phyloP scores from a whole-genome alignment of 192 early-diverging fungal species.

The Rhizophagus clarus region DNA sequence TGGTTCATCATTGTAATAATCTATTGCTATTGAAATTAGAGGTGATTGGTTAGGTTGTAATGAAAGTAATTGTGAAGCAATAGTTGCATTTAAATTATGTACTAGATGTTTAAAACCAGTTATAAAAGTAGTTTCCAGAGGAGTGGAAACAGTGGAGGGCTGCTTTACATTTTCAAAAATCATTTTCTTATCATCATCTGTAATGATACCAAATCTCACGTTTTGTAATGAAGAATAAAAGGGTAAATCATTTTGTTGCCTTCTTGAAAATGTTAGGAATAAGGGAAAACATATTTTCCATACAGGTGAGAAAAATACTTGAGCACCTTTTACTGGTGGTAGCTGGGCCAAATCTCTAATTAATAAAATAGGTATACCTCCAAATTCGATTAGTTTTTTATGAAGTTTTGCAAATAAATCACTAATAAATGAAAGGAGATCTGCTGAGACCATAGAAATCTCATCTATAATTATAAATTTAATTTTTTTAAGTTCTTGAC shows the following conservation, averaged over 20 bases:
- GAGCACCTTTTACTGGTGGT: not conserved
- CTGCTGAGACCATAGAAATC: not conserved
- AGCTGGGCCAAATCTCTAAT: not conserved
- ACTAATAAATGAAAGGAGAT: not conserved
- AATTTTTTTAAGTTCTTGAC: not conserved
- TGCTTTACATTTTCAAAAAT: no score
- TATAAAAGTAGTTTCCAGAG: no score
- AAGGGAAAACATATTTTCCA: constrained; percentile 1
- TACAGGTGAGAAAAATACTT: not conserved
- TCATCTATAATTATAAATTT: not conserved
- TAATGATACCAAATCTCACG: not conserved
- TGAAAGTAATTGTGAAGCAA: no score
- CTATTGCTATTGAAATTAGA: not conserved
- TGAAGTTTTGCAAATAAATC: not conserved
- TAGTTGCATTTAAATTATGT: no score
- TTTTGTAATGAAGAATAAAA: not conserved
- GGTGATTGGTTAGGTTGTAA: no score
- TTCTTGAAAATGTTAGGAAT: not conserved
- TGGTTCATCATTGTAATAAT: not conserved
- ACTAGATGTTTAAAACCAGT: no score
- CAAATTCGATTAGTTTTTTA: not conserved
- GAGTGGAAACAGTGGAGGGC: no score
- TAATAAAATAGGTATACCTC: not conserved
- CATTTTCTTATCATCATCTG: not conserved
- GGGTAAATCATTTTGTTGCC: not conserved